phyloP scores from a whole-genome alignment of 2,329 filamentous ascomycete species.

The Xylariaceae sp. region DNA sequence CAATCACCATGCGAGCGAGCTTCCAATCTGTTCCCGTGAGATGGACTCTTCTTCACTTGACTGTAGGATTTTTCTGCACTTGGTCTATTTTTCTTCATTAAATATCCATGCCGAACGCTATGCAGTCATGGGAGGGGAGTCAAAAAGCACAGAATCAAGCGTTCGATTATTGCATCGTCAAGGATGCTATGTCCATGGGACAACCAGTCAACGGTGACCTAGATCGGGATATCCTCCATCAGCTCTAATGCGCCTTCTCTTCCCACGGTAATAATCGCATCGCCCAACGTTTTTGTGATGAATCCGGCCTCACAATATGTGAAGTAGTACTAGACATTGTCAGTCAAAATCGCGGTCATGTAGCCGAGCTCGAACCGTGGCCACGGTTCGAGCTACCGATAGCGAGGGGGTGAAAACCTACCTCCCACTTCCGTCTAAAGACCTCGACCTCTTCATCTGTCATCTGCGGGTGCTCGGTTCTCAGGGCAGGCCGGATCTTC shows the following conservation, averaged over 20 bases:
- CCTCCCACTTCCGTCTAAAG: constrained; percentile 69
- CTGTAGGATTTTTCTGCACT: no score
- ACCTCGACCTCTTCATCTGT: constrained; percentile 59
- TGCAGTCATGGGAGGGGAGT: not conserved
- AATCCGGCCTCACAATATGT: constrained; percentile 72
- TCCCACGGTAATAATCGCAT: constrained; percentile 67
- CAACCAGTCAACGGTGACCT: constrained; percentile 10
- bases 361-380: not conserved
- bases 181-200: not conserved
- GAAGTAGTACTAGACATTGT: constrained; percentile 61
- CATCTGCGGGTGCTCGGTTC: constrained; percentile 54
- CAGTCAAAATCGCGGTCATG: not conserved
- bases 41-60: no score
- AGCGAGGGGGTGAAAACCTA: constrained; percentile 26
- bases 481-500: constrained; percentile 56
- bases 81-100: no score
- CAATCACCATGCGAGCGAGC: no score
- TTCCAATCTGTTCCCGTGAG: no score
- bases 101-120: no score
- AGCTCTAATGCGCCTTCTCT: constrained; percentile 61
- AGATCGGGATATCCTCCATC: constrained; percentile 67
- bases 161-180: no score
- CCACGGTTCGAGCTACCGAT: no score
- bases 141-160: no score
- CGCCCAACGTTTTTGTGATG: constrained; percentile 65